A percentile compares a stretch with the other conserved stretches of the same genome.
These are phyloP conservation scores for Exophiala oligosperma DNA, from an alignment of 2,329 filamentous ascomycete genomes.

Conservation along the genomic window DNA sequence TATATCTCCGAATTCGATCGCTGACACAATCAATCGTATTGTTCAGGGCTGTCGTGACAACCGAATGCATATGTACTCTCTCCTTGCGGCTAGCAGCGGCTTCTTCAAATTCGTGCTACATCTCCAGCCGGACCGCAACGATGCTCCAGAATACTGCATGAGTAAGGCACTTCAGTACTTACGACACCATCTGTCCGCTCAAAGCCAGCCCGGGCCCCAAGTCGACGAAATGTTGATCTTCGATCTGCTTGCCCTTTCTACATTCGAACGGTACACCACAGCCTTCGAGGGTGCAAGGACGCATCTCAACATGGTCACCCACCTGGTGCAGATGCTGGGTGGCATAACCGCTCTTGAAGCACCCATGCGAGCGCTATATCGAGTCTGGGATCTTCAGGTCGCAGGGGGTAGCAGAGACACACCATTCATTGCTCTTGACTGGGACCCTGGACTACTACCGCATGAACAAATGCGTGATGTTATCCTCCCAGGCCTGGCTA, in stretches of 20 bases:
- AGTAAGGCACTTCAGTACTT: conserved; percentile 17
- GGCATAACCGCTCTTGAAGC: conserved; percentile 5
- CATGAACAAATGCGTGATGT: conserved; percentile 4
- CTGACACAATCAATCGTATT: conserved; percentile 18
- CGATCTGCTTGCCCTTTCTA: conserved; percentile 17
- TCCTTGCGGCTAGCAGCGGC: conserved; percentile 19
- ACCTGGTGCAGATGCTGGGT: conserved; percentile 14
- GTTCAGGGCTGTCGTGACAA: conserved; percentile 16
- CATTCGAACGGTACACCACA: conserved; percentile 18
- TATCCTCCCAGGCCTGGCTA: conserved; percentile 8
- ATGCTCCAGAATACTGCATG: conserved; percentile 21
- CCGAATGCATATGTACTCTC: conserved; percentile 23
- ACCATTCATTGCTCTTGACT: conserved; percentile 14
- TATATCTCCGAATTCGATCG: neutral
- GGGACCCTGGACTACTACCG: conserved; percentile 14
- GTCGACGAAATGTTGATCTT: conserved; percentile 18
- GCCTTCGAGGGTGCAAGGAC: conserved; percentile 19
- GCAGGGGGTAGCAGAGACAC: conserved; percentile 11
- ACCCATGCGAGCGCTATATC: conserved; percentile 12
- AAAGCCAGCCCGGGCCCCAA: neutral
- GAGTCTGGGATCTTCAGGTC: conserved; percentile 13
- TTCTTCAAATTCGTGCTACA: conserved; percentile 14
- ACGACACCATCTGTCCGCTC: conserved; percentile 11
- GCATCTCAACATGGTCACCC: conserved; percentile 19
- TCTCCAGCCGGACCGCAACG: conserved; percentile 12